Conservation (phyloP, 2,329 filamentous ascomycete genomes). For the Aspergillus fijiensis region DNA sequence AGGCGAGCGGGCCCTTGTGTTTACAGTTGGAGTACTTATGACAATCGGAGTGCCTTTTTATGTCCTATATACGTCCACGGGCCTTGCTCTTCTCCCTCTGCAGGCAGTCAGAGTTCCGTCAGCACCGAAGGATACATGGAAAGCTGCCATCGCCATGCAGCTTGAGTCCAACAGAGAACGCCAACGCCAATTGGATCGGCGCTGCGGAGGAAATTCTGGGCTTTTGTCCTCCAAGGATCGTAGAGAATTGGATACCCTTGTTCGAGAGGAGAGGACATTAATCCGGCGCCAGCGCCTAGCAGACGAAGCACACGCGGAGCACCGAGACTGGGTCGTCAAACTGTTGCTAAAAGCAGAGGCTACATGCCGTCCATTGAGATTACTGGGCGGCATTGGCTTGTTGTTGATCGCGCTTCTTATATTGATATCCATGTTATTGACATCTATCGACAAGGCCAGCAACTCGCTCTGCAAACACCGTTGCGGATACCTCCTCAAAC, state of each 20-base stretch:
- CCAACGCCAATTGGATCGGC: conserved; percentile 85
- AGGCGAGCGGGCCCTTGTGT: conserved; percentile 88
- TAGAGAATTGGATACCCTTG: conserved; percentile 80
- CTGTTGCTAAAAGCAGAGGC: conserved; percentile 78
- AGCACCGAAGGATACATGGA: conserved; percentile 76
- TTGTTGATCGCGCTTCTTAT: conserved; percentile 72
- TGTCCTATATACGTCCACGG: conserved; percentile 81
- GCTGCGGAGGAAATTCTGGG: conserved; percentile 71
- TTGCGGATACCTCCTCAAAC: conserved; percentile 88
- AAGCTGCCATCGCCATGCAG: conserved; percentile 73
- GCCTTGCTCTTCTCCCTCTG: conserved; percentile 83
- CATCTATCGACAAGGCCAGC: conserved; percentile 90
- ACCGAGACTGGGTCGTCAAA: conserved; percentile 70
- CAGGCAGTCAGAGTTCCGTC: conserved; percentile 89
- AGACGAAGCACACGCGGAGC: conserved; percentile 65
- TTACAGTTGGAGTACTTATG: conserved; percentile 83
- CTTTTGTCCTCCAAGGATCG: conserved; percentile 81
- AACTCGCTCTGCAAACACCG: conserved; percentile 88
- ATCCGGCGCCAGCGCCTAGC: conserved; percentile 86
- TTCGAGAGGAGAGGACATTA: conserved; percentile 87
- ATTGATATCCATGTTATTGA: conserved; percentile 92
- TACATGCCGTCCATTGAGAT: conserved; percentile 82
- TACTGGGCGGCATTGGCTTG: conserved; percentile 77
- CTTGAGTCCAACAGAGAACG: conserved; percentile 86
- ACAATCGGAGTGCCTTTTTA: conserved; percentile 85